phyloP scores from a whole-genome alignment of 352 stramenopile genomes.

The Phytopythium boreale region DNA sequence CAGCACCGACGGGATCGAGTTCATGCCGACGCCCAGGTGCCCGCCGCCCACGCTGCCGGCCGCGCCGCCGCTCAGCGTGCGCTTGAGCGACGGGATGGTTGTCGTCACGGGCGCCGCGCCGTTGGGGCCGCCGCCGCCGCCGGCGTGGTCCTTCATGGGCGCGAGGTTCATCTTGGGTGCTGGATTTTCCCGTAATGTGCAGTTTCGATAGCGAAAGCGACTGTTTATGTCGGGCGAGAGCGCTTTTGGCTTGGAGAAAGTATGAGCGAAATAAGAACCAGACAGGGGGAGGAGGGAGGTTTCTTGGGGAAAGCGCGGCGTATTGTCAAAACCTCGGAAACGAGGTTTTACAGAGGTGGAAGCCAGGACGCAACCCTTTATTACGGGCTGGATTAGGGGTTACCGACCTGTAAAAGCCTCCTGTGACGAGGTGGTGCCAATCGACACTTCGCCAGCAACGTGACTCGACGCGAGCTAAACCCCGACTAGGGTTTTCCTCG shows the following conservation, averaged over 20 bases:
- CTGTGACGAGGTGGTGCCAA: not conserved
- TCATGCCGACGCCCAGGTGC: constrained; percentile 58
- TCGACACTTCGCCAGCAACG: not conserved
- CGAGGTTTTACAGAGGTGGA: constrained; percentile 1
- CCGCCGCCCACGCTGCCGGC: constrained; percentile 36
- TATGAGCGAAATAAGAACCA: not conserved
- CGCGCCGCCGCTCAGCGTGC: constrained; percentile 74
- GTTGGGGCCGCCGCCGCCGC: constrained; percentile 32
- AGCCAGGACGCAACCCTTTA: not conserved
- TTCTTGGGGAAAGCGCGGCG: constrained; percentile 1
- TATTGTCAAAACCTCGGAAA: constrained; percentile 6
- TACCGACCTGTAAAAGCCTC: not conserved
- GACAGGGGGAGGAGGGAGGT: constrained; percentile 1
- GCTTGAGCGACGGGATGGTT: constrained; percentile 83
- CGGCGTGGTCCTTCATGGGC: constrained; percentile 54
- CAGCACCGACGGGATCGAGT: constrained; percentile 74
- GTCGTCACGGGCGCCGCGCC: constrained; percentile 36
- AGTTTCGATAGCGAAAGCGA: not conserved
- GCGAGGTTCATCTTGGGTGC: constrained; percentile 58
- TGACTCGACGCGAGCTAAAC: too few species aligned
- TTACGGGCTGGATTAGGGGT: not conserved
- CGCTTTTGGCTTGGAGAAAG: not conserved
- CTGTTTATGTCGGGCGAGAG: too few species aligned
- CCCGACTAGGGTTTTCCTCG: too few species aligned
- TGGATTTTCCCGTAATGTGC: constrained; percentile 5